These are phyloP conservation scores for Yamadazyma tumulicola DNA, from an alignment of 805 yeast species.

Conservation along the genomic window DNA sequence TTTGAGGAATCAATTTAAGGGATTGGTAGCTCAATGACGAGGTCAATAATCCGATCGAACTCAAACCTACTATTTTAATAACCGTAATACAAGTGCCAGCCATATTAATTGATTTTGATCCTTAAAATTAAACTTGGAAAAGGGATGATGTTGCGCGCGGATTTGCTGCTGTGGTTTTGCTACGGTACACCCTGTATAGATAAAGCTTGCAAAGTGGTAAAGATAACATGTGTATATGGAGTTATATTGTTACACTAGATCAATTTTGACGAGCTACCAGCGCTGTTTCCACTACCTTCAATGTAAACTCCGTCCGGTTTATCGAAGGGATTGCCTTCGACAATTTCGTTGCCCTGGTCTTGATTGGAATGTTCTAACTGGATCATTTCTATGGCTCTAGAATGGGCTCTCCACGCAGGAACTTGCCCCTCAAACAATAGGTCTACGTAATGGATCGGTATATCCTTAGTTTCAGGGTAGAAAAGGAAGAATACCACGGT, in stretches of 20 bases:
- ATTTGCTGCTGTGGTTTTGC: too few species aligned
- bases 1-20: slow-evolving; percentile 25
- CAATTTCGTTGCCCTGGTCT: slow-evolving; percentile 1
- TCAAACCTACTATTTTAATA: slow-evolving; percentile 61
- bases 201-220: too few species aligned
- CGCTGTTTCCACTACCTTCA: slow-evolving; percentile 6
- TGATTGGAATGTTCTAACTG: slow-evolving; percentile 3
- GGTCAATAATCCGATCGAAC: slow-evolving; percentile 65
- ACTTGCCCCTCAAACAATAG: slow-evolving; percentile 25
- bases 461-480: slow-evolving; percentile 38
- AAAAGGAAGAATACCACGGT: slow-evolving; percentile 21
- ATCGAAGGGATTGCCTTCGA: slow-evolving; percentile 4
- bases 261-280: slow-evolving; percentile 6
- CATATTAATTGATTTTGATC: slow-evolving; percentile 5
- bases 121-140: slow-evolving; percentile 5
- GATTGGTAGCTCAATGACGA: slow-evolving; percentile 46
- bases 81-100: slow-evolving; percentile 36
- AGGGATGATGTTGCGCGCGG: slow-evolving; percentile 12
- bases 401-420: slow-evolving; percentile 31
- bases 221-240: too few species aligned
- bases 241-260: too few species aligned
- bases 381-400: slow-evolving; percentile 19
- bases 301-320: slow-evolving; percentile 6
- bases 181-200: too few species aligned
- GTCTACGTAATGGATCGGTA: slow-evolving; percentile 33